These are phyloP conservation scores for Colletotrichum orbiculare DNA, from an alignment of 2,329 filamentous ascomycete genomes.

Conservation along the genomic window DNA sequence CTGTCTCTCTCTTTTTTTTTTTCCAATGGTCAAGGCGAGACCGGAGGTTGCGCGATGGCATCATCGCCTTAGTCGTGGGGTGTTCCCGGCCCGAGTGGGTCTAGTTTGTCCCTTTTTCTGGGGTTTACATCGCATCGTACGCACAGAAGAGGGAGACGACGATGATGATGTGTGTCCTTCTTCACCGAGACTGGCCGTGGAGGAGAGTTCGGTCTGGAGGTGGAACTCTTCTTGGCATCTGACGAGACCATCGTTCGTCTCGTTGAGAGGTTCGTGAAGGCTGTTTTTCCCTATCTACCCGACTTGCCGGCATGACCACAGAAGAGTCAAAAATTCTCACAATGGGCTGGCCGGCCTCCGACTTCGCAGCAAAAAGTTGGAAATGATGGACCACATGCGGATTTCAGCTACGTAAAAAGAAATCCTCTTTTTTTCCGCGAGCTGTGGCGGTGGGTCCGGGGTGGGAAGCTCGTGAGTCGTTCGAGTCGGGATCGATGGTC, in stretches of 20 bases:
- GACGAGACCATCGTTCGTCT: not conserved
- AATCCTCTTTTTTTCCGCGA: not conserved
- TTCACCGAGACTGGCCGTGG: not conserved
- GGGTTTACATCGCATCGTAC: too few species aligned
- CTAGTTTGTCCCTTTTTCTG: too few species aligned
- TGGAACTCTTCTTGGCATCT: too few species aligned
- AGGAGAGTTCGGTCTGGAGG: constrained; percentile 1
- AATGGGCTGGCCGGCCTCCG: constrained; percentile 5
- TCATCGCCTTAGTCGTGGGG: constrained; percentile 27
- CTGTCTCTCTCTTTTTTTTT: not conserved
- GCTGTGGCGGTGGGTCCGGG: constrained; percentile 26
- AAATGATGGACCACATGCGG: constrained; percentile 4
- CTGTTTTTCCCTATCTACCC: too few species aligned
- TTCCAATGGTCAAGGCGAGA: constrained; percentile 17
- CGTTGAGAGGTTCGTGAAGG: too few species aligned
- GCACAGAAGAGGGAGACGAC: too few species aligned
- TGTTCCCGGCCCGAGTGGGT: constrained; percentile 21
- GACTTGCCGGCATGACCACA: too few species aligned
- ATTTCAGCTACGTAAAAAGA: constrained; percentile 29
- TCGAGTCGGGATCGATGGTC: too few species aligned
- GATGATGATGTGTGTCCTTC: too few species aligned
- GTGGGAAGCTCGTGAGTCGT: not conserved
- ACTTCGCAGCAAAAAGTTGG: constrained; percentile 13
- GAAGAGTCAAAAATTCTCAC: not conserved
- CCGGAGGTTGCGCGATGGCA: constrained; percentile 29